Conservation (phyloP, 2,329 filamentous ascomycete species). For the Trichoderma citrinoviride region DNA sequence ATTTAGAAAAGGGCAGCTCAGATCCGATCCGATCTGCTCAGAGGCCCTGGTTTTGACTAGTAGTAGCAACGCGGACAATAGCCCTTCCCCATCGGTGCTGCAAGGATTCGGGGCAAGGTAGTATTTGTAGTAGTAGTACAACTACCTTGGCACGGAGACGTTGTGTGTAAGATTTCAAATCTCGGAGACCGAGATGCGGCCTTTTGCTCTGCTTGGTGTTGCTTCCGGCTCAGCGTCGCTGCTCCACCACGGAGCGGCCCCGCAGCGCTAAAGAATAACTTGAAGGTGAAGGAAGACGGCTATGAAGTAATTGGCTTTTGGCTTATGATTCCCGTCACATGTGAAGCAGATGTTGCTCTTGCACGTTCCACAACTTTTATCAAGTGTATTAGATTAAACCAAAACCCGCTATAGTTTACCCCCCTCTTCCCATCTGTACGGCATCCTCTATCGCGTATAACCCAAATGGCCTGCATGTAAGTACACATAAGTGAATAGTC, state of each 20-base stretch:
- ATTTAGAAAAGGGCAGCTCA: no score
- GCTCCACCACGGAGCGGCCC: slow-evolving; percentile 17
- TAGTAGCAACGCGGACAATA: neutral
- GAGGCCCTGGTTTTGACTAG: neutral
- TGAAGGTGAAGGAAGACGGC: no score
- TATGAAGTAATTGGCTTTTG: no score
- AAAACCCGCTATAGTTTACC: neutral
- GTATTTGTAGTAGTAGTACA: neutral
- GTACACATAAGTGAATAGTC: slow-evolving; percentile 6
- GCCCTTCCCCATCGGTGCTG: neutral
- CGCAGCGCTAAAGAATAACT: neutral
- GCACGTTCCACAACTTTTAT: neutral
- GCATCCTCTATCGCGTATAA: slow-evolving; percentile 11
- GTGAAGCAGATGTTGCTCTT: neutral
- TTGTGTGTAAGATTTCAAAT: no score
- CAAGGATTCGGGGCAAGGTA: neutral
- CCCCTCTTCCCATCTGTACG: neutral
- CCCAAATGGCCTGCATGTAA: slow-evolving; percentile 8
- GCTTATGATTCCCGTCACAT: neutral
- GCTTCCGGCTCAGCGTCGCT: neutral
- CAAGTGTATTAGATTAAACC: neutral
- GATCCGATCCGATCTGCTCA: neutral
- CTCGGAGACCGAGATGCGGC: slow-evolving; percentile 23
- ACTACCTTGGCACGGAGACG: no score
- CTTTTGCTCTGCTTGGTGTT: neutral